phyloP scores from a whole-genome alignment of 192 early-diverging fungal genomes.

The Chytriomyces sp. region DNA sequence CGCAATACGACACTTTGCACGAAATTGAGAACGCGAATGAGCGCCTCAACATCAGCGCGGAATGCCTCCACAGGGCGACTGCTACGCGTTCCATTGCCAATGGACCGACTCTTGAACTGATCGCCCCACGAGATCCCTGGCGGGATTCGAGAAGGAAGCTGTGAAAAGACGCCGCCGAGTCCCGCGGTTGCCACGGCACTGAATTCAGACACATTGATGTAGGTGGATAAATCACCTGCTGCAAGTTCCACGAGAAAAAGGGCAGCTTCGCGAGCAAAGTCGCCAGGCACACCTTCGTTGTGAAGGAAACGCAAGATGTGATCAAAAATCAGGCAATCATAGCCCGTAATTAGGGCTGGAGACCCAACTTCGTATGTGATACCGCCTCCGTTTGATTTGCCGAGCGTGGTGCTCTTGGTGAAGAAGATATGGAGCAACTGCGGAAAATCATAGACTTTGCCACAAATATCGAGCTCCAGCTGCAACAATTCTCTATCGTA shows the following conservation, averaged over 20 bases:
- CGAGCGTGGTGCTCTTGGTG: conserved; percentile 39
- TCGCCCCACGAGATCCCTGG: conserved; percentile 23
- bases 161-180: conserved; percentile 86
- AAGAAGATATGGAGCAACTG: conserved; percentile 78
- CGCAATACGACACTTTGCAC: conserved; percentile 71
- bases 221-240: conserved; percentile 71
- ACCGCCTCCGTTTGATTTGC: conserved; percentile 9
- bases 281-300: conserved; percentile 73
- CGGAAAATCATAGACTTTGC: conserved; percentile 78
- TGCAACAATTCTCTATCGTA: conserved; percentile 45
- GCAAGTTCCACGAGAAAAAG: conserved; percentile 83
- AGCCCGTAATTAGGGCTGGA: conserved; percentile 37
- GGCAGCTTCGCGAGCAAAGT: conserved; percentile 83
- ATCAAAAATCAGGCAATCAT: conserved; percentile 85
- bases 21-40: conserved; percentile 70
- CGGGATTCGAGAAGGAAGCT: conserved; percentile 69
- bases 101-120: conserved; percentile 27
- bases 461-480: conserved; percentile 76
- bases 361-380: conserved; percentile 1
- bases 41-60: conserved; percentile 66
- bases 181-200: conserved; percentile 79
- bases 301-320: conserved; percentile 91
- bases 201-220: conserved; percentile 83
- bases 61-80: conserved; percentile 59
- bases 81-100: conserved; percentile 23